Conservation (phyloP, 2,329 filamentous ascomycete genomes). For the Diaporthe humulicola region DNA sequence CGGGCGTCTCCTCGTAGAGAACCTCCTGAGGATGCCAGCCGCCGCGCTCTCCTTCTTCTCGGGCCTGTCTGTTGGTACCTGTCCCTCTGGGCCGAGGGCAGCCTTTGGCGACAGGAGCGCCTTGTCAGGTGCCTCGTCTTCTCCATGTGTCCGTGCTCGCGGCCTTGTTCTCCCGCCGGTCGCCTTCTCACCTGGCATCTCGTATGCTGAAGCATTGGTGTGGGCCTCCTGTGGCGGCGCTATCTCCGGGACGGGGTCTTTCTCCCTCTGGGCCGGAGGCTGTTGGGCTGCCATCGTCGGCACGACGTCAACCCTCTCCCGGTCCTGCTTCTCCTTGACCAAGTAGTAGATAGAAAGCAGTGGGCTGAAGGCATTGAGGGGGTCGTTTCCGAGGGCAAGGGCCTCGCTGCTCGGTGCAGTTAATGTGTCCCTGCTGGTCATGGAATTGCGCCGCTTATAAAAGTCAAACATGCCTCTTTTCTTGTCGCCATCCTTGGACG, state of each 20-base stretch:
- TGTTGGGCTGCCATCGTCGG: conserved; percentile 51
- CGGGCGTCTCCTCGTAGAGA: conserved; percentile 84
- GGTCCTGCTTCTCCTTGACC: conserved; percentile 93
- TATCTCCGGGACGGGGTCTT: conserved; percentile 76
- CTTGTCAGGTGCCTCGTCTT: conserved; percentile 85
- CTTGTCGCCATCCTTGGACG: conserved; percentile 79
- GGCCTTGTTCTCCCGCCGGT: conserved; percentile 87
- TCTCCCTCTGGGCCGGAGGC: conserved; percentile 51
- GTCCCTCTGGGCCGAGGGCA: conserved; percentile 32
- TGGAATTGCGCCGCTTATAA: conserved; percentile 93
- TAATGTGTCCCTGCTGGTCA: conserved; percentile 88
- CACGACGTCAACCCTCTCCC: conserved; percentile 69
- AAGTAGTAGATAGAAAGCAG: conserved; percentile 95
- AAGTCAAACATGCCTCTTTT: conserved; percentile 92
- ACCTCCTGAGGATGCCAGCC: conserved; percentile 84
- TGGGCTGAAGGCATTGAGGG: conserved; percentile 92
- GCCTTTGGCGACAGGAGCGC: conserved; percentile 39
- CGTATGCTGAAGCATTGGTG: conserved; percentile 87
- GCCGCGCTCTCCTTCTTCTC: conserved; percentile 89
- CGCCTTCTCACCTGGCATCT: conserved; percentile 89
- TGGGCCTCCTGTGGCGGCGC: conserved; percentile 87
- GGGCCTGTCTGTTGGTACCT: conserved; percentile 60
- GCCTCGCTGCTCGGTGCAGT: conserved; percentile 87
- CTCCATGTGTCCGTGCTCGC: conserved; percentile 91
- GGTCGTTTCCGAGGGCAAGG: conserved; percentile 85